Evolutionary conservation across 2,329 filamentous ascomycete species (phyloP).

Genomic region (Scortechinia acanthostroma): DNA sequence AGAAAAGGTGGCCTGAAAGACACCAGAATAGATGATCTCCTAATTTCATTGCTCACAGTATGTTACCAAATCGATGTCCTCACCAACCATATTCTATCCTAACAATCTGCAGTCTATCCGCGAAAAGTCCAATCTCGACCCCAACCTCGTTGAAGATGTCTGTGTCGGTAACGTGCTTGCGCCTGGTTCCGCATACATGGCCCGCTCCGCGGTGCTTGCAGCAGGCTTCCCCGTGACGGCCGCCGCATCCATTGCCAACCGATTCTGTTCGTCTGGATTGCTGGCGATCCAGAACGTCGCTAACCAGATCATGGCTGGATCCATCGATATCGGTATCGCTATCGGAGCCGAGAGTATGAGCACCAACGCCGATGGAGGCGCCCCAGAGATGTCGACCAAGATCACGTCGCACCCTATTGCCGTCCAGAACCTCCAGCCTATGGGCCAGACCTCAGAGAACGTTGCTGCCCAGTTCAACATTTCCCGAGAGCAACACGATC

Average conservation of each 20-base stretch:
- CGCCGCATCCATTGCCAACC: constrained; percentile 60
- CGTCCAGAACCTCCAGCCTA: constrained; percentile 61
- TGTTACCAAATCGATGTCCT: background rate
- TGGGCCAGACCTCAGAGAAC: constrained; percentile 73
- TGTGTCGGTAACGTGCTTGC: constrained; percentile 66
- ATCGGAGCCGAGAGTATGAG: constrained; percentile 68
- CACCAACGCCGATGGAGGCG: constrained; percentile 4
- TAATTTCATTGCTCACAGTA: background rate
- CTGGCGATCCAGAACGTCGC: constrained; percentile 71
- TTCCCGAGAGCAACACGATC: constrained; percentile 57
- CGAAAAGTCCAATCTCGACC: constrained; percentile 32
- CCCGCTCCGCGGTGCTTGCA: constrained; percentile 62
- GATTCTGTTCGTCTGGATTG: constrained; percentile 70
- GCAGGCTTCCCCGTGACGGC: constrained; percentile 69
- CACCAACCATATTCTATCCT: background rate
- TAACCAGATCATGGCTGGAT: constrained; percentile 58
- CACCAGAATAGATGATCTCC: background rate
- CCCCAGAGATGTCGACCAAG: constrained; percentile 36
- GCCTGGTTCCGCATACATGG: constrained; percentile 60
- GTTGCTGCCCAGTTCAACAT: constrained; percentile 69
- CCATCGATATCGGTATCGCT: constrained; percentile 64
- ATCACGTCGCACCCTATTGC: constrained; percentile 48
- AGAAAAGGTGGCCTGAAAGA: background rate
- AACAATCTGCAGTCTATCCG: background rate
- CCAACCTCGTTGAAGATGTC: constrained; percentile 59